phyloP scores from a whole-genome alignment of 2,329 filamentous ascomycete genomes.

The Graphium sp. region DNA sequence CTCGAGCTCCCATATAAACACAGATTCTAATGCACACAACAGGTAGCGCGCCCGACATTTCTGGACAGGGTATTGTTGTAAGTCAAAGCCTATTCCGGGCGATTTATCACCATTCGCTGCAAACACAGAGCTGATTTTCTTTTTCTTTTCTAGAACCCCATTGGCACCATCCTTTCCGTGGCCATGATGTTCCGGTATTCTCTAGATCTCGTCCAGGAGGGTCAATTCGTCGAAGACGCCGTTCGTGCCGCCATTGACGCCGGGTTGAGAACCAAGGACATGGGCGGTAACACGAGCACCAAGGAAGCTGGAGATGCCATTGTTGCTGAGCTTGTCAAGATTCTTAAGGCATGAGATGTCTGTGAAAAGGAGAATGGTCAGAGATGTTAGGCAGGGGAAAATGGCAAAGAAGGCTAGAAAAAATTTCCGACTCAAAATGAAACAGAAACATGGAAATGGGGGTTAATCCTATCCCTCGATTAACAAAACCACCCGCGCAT shows the following conservation, averaged over 20 bases:
- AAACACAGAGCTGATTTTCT: slow-evolving; percentile 6
- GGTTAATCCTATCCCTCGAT: too few species aligned
- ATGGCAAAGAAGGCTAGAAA: too few species aligned
- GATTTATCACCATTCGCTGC: slow-evolving; percentile 4
- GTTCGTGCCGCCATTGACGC: slow-evolving; percentile 66
- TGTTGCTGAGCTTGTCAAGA: slow-evolving; percentile 49
- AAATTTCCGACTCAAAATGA: too few species aligned
- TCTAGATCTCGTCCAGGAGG: slow-evolving; percentile 60
- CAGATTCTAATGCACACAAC: neutral
- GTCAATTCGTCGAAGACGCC: slow-evolving; percentile 63
- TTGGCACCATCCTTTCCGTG: slow-evolving; percentile 80
- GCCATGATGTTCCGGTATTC: slow-evolving; percentile 97
- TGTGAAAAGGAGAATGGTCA: too few species aligned
- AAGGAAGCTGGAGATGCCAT: slow-evolving; percentile 64
- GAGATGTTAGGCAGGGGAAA: too few species aligned
- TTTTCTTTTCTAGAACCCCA: too few species aligned
- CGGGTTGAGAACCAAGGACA: slow-evolving; percentile 66
- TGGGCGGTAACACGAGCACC: slow-evolving; percentile 63
- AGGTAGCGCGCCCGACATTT: slow-evolving; percentile 88
- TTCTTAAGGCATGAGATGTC: slow-evolving; percentile 35
- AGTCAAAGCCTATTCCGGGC: slow-evolving; percentile 29
- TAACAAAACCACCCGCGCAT: too few species aligned
- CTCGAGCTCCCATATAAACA: neutral
- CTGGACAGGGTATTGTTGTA: slow-evolving; percentile 76
- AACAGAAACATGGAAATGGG: too few species aligned